Base-by-base conservation (phyloP, 768 basidiomycete genomes). In the Mycena maculata region DNA sequence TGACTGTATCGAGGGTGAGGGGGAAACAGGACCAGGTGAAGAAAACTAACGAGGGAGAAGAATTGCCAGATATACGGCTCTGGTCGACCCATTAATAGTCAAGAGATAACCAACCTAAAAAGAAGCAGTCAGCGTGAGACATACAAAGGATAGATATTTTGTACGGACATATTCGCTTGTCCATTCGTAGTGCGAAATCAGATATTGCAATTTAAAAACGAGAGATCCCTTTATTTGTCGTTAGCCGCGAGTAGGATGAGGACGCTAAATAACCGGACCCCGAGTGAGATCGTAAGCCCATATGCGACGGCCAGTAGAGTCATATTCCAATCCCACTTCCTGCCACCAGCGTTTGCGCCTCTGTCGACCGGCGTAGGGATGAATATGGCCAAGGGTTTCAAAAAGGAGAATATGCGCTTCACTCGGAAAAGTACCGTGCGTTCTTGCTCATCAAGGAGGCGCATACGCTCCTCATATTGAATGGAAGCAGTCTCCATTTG, bases 331-430 rank as follows among this genome's bases (percentile, higher is more conserved):
- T 89, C 85, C 60, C 76, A 76, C 61, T 72, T 77, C 49, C 55
- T 67, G 39, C 56, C 68, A 55, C 75, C 60, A 30, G 54, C 39
- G 49, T 42, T 68, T 60, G 38, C 42, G 65, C 38, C 71, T 68
- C 44, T 68, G 42, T 62, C 53, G 5, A 50, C 28, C 4, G 42
- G 57, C 12, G 69, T 64, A 6, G 87, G 87, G 0, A 81, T 68
- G 62, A 89, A 82, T 16, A 88, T 82, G 48, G 82, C 76, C 50
- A 93, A 81, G 22, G 90, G 90, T 50, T 81, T 83, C 39, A 92
- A 78, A 77, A 88, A 89, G 18, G 78, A 73, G 23, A 88, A 81
- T 31, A 83, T 56, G 31, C 77, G 75, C 70, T 80, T 81, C 20
- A 84, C 78, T 67, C 81, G 81, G 60, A 79, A 72, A 11, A 81